Percentiles rank a stretch among this genome's conserved stretches.
Conservation (phyloP, 208 protist genomes). For the Leishmania major region DNA sequence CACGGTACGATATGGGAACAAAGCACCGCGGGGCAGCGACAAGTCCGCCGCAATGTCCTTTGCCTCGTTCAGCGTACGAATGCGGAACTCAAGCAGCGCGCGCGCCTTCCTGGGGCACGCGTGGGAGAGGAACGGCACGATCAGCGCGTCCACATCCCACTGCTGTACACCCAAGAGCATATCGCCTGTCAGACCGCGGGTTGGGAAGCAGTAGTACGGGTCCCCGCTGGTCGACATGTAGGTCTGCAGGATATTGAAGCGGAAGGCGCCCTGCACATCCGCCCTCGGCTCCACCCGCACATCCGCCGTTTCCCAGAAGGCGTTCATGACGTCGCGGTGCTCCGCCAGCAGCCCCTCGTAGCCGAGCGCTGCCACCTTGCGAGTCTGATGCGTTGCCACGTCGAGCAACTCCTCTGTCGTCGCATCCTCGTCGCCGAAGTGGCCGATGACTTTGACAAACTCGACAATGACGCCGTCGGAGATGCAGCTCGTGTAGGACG, state of each 20-base stretch:
- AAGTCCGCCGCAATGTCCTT: constrained; percentile 71
- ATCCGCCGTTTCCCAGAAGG: constrained; percentile 77
- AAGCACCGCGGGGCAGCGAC: constrained; percentile 80
- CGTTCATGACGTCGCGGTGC: constrained; percentile 58
- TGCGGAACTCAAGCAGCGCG: constrained; percentile 84
- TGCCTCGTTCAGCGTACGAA: constrained; percentile 78
- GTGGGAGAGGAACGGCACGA: constrained; percentile 87
- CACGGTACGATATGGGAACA: constrained; percentile 86
- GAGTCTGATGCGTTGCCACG: constrained; percentile 61
- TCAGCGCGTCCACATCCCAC: constrained; percentile 90
- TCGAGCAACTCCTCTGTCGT: constrained; percentile 83
- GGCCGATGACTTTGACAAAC: constrained; percentile 82
- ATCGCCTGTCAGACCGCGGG: constrained; percentile 78
- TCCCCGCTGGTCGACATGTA: constrained; percentile 53
- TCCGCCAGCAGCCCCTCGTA: constrained; percentile 70
- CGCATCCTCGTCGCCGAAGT: constrained; percentile 80
- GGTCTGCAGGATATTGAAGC: constrained; percentile 89
- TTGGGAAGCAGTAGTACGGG: constrained; percentile 62
- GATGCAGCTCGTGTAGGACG: constrained; percentile 81
- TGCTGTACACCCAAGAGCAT: constrained; percentile 73
- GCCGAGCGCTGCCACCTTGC: constrained; percentile 54
- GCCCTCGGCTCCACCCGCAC: constrained; percentile 56
- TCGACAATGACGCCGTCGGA: constrained; percentile 67
- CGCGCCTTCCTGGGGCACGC: constrained; percentile 73
- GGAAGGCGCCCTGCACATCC: constrained; percentile 73